These are phyloP conservation scores for Salix purpurea DNA, from an alignment of 345 rosid species.

Conservation along the genomic window DNA sequence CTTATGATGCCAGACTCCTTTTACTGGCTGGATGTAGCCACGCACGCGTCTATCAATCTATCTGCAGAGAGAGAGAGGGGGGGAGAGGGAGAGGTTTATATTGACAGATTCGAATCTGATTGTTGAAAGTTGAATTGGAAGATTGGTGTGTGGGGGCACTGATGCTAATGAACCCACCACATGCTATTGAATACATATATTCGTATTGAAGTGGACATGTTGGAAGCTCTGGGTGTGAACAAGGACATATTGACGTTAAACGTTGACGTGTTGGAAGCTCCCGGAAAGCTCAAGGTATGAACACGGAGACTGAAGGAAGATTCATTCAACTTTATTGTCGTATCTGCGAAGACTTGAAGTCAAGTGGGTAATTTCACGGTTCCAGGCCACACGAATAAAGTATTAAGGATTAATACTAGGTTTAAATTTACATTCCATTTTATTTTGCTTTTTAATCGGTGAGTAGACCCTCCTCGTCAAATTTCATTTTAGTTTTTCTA, in stretches of 20 bases:
- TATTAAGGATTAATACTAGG: too few species aligned
- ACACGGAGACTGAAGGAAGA: background rate
- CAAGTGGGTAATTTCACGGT: conserved; percentile 10
- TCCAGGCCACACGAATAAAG: too few species aligned
- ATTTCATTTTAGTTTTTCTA: too few species aligned
- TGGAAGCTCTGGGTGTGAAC: too few species aligned
- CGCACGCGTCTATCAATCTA: too few species aligned
- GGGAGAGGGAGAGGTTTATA: too few species aligned
- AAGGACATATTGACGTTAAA: background rate
- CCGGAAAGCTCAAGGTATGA: background rate
- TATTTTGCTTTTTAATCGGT: too few species aligned
- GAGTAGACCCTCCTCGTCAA: too few species aligned
- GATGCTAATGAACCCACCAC: background rate
- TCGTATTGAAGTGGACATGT: too few species aligned
- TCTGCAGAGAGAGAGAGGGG: too few species aligned
- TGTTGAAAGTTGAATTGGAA: background rate
- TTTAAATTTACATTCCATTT: too few species aligned
- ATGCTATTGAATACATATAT: too few species aligned
- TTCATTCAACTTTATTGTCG: background rate
- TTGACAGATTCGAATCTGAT: background rate
- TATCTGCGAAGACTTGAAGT: conserved; percentile 2
- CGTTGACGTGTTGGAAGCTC: background rate
- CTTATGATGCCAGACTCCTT: background rate
- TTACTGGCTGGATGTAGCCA: background rate
- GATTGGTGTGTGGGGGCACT: background rate